Percentiles rank a stretch among this genome's conserved stretches.
These are phyloP conservation scores for Raphanus sativus DNA, from an alignment of 345 rosid genomes.

Conservation along the genomic window DNA sequence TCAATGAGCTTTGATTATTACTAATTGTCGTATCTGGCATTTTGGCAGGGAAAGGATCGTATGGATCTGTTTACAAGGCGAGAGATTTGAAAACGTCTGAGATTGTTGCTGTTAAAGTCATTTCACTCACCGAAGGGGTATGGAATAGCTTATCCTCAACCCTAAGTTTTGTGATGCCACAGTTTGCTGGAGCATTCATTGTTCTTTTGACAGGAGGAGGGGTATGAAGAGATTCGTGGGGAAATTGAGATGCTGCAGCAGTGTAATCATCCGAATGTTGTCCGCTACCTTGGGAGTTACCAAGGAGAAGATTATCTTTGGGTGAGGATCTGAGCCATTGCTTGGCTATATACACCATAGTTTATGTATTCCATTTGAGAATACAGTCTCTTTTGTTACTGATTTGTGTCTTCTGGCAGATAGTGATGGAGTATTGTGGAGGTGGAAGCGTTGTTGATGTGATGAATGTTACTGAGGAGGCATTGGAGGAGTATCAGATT, in stretches of 20 bases:
- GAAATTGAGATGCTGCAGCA: constrained; percentile 99
- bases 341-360: constrained; percentile 9
- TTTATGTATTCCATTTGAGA: constrained; percentile 8
- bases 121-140: constrained; percentile 93
- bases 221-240: constrained; percentile 95
- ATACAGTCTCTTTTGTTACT: constrained; percentile 23
- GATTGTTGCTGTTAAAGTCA: constrained; percentile 96
- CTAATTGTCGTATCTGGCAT: not conserved
- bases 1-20: no score
- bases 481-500: constrained; percentile 94
- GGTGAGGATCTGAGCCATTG: constrained; percentile 48
- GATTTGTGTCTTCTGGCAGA: constrained; percentile 61
- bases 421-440: constrained; percentile 99
- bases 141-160: constrained; percentile 20
- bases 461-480: constrained; percentile 85
- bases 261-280: constrained; percentile 95
- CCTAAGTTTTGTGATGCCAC: constrained; percentile 2
- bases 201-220: no score
- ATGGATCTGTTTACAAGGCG: constrained; percentile 97
- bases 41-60: constrained; percentile 78
- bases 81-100: constrained; percentile 91
- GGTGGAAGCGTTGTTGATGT: constrained; percentile 98
- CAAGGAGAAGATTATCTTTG: constrained; percentile 99
- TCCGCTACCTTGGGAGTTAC: constrained; percentile 92
- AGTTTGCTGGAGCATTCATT: no score